Conservation (phyloP, 306 rosid genomes). For the Trifolium fragiferum region DNA sequence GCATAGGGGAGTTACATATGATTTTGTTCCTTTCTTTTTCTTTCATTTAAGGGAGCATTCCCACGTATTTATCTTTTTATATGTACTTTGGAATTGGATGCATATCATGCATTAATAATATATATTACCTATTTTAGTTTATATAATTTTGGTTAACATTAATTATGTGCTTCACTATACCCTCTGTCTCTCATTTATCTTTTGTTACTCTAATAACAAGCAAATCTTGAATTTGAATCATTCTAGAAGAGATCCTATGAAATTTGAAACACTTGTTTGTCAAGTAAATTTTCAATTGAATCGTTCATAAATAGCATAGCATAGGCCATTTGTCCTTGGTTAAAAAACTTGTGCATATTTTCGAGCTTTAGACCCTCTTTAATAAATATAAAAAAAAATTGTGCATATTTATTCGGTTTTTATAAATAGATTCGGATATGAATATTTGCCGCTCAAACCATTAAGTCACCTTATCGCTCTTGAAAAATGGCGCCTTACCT, state of each 20-base stretch:
- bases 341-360: too few relatives aligned
- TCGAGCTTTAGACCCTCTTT: too few relatives aligned
- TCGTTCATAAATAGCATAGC: background rate
- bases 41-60: slow-evolving; percentile 1
- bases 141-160: background rate
- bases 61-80: slow-evolving; percentile 10
- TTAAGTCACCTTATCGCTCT: too few relatives aligned
- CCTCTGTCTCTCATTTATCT: background rate
- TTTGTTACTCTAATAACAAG: background rate
- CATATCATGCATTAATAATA: slow-evolving; percentile 4
- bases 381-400: too few relatives aligned
- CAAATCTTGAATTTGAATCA: background rate
- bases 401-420: too few relatives aligned
- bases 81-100: slow-evolving; percentile 25
- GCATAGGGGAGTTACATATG: slow-evolving; percentile 20
- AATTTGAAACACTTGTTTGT: slow-evolving; percentile 10
- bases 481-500: too few relatives aligned
- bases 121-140: slow-evolving; percentile 4
- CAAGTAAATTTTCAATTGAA: background rate
- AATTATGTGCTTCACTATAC: background rate
- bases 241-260: background rate
- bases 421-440: too few relatives aligned
- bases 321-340: background rate
- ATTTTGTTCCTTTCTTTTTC: slow-evolving; percentile 12
- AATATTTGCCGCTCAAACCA: too few relatives aligned